These are phyloP conservation scores for Eucalyptus coolabah DNA, from an alignment of 345 rosid species.

Conservation along the genomic window DNA sequence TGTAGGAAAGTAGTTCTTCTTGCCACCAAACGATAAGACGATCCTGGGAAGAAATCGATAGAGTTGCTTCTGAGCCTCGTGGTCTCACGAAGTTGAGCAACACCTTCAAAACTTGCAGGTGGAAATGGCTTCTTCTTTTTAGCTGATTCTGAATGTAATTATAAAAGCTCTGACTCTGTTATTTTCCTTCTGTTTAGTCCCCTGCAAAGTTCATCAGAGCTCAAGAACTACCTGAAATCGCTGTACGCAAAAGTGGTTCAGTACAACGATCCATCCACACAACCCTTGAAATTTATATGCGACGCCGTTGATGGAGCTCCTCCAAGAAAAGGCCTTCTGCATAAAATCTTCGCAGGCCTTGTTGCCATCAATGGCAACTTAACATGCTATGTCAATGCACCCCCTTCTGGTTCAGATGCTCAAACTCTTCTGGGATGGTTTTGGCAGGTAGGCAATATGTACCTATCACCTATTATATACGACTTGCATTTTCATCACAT, in stretches of 20 bases:
- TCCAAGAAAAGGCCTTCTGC: constrained; percentile 3
- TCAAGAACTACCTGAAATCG: constrained; percentile 8
- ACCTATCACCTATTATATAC: neutral
- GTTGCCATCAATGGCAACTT: constrained; percentile 10
- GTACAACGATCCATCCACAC: constrained; percentile 18
- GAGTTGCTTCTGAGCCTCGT: neutral
- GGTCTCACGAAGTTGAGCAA: constrained; percentile 13
- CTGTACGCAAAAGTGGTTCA: constrained; percentile 21
- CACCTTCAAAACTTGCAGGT: constrained; percentile 20
- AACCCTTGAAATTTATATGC: constrained; percentile 18
- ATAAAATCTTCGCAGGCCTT: constrained; percentile 25
- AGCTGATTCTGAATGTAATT: neutral
- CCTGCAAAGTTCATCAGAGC: constrained; percentile 1
- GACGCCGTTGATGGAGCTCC: constrained; percentile 22
- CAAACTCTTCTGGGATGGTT: constrained; percentile 13
- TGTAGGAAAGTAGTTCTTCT: constrained; percentile 9
- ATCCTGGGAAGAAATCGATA: constrained; percentile 15
- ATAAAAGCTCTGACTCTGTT: neutral
- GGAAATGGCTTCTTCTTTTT: neutral
- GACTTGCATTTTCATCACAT: neutral
- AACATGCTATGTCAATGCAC: constrained; percentile 25
- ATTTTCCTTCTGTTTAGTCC: neutral
- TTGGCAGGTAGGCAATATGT: constrained; percentile 25
- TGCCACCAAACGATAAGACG: constrained; percentile 8
- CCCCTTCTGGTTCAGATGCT: neutral